Percentiles rank a stretch among this genome's conserved stretches.
These are phyloP conservation scores for Haplosporangium sp. DNA, from an alignment of 371 early-diverging fungal species.

Conservation along the genomic window DNA sequence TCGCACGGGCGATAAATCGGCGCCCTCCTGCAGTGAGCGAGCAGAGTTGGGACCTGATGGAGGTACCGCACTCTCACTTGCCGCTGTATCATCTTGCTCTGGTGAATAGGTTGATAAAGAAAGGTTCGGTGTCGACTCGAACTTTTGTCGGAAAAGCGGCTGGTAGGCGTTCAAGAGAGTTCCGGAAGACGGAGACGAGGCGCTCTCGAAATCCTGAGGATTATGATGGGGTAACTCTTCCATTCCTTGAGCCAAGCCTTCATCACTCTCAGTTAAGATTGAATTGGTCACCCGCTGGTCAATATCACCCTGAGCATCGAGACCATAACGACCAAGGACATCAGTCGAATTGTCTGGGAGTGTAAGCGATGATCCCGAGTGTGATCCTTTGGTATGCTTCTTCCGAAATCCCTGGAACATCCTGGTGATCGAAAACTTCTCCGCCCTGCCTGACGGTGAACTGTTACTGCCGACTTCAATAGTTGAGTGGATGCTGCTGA, in stretches of 20 bases:
- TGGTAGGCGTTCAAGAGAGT: constrained; percentile 16
- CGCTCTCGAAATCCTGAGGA: background rate
- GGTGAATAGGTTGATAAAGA: constrained; percentile 3
- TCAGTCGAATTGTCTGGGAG: constrained; percentile 11
- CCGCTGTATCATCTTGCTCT: background rate
- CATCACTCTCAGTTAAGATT: constrained; percentile 9
- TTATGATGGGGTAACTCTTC: constrained; percentile 1
- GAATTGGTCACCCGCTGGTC: constrained; percentile 11
- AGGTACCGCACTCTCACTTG: background rate
- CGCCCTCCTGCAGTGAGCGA: constrained; percentile 12
- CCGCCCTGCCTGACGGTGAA: constrained; percentile 20
- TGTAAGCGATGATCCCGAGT: constrained; percentile 19
- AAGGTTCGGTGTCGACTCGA: constrained; percentile 40
- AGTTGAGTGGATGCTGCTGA: constrained; percentile 22
- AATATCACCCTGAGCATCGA: constrained; percentile 10
- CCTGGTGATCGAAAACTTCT: constrained; percentile 47
- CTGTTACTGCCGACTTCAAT: constrained; percentile 4
- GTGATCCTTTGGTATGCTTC: constrained; percentile 38
- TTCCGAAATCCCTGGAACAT: constrained; percentile 47
- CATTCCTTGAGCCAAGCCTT: background rate
- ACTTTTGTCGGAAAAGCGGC: constrained; percentile 31
- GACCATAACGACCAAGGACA: too few species aligned
- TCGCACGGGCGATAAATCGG: constrained; percentile 3
- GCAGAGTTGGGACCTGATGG: background rate
- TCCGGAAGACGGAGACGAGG: background rate